A percentile compares a stretch with the other conserved stretches of the same genome.
phyloP scores from a whole-genome alignment of 345 rosid genomes.

The Eucalyptus coolabah region DNA sequence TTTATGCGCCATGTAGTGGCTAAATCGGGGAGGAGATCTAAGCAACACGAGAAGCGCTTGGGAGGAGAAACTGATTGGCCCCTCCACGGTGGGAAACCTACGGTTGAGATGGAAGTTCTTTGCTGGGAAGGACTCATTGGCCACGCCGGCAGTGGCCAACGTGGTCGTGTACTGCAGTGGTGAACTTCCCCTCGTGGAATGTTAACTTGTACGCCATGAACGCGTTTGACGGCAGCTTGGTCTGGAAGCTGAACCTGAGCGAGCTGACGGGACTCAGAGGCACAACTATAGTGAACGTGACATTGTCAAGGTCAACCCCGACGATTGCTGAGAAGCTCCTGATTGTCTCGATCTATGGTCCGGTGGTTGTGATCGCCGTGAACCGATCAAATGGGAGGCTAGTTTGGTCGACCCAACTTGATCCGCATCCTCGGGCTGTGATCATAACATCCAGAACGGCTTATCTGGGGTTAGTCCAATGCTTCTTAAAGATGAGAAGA shows the following conservation, averaged over 20 bases:
- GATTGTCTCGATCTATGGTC: slow-evolving; percentile 26
- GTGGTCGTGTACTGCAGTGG: slow-evolving; percentile 9
- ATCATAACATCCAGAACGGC: slow-evolving; percentile 31
- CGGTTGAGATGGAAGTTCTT: slow-evolving; percentile 21
- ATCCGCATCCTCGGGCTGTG: slow-evolving; percentile 6
- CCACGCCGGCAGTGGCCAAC: slow-evolving; percentile 25
- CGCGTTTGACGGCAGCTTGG: slow-evolving; percentile 20
- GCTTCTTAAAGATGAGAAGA: neutral
- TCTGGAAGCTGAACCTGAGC: slow-evolving; percentile 31
- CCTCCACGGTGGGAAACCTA: slow-evolving; percentile 2
- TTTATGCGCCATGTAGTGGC: slow-evolving; percentile 10
- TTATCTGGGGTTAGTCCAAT: slow-evolving; percentile 11
- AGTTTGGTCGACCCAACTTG: slow-evolving; percentile 24
- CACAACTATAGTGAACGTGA: slow-evolving; percentile 1
- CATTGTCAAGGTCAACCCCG: slow-evolving; percentile 30
- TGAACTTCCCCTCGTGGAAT: slow-evolving; percentile 35
- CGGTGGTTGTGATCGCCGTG: slow-evolving; percentile 28
- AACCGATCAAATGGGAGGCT: slow-evolving; percentile 11
- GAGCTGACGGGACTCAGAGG: slow-evolving; percentile 19
- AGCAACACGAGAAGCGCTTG: slow-evolving; percentile 11
- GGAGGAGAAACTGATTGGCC: slow-evolving; percentile 9
- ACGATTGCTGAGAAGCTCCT: slow-evolving; percentile 10
- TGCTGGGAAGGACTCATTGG: slow-evolving; percentile 29
- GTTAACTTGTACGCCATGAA: slow-evolving; percentile 29
- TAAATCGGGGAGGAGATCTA: slow-evolving; percentile 28